Conservation (phyloP, 345 rosid genomes). For the Gynandropsis gynandra region DNA sequence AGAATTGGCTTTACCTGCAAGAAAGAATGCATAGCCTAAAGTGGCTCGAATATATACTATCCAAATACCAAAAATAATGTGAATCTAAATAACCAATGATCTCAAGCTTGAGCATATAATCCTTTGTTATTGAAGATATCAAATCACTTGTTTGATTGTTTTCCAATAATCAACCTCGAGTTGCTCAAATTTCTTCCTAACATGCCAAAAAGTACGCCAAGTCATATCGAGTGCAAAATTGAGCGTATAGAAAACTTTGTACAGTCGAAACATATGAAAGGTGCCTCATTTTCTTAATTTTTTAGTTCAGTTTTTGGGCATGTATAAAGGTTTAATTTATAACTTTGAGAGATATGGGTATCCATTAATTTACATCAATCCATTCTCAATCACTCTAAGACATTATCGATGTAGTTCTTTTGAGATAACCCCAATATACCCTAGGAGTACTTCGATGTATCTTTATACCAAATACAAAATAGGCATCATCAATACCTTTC, state of each 20-base stretch:
- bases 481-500: not conserved
- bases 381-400: constrained; percentile 4
- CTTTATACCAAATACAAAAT: not conserved
- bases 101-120: not conserved
- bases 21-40: not conserved
- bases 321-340: not conserved
- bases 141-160: not conserved
- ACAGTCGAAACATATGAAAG: not conserved
- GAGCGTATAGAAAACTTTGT: constrained; percentile 1
- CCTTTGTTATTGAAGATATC: constrained; percentile 1
- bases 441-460: not conserved
- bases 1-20: not conserved
- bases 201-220: not conserved
- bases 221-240: not conserved
- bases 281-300: not conserved
- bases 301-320: not conserved
- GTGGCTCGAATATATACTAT: not conserved
- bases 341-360: constrained; percentile 3
- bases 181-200: not conserved
- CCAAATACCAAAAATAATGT: not conserved
- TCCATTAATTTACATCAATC: not conserved
- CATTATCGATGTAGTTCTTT: constrained; percentile 6
- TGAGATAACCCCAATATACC: not conserved
- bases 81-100: constrained; percentile 2
- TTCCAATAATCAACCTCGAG: constrained; percentile 1